phyloP scores from a whole-genome alignment of 2,329 filamentous ascomycete species.

The Neopestalotiopsis sp. region DNA sequence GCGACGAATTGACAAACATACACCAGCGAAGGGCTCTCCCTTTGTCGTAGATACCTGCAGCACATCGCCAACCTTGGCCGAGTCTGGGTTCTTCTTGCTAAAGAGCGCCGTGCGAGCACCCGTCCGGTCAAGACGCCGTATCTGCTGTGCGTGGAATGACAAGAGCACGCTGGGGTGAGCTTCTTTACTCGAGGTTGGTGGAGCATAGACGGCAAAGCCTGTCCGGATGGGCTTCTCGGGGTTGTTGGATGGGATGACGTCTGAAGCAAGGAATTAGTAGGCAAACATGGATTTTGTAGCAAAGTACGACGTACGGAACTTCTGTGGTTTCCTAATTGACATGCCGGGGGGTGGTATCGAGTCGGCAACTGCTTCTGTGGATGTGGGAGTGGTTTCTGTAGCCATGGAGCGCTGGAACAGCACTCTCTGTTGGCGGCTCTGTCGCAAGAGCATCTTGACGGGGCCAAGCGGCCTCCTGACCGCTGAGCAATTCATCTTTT shows the following conservation, averaged over 20 bases:
- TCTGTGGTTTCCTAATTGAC: slow-evolving; percentile 15
- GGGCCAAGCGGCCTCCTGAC: slow-evolving; percentile 72
- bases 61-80: slow-evolving; percentile 85
- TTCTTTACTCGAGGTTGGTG: slow-evolving; percentile 59
- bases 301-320: slow-evolving; percentile 28
- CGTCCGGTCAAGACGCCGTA: slow-evolving; percentile 80
- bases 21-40: slow-evolving; percentile 88
- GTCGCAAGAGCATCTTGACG: slow-evolving; percentile 69
- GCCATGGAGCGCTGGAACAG: slow-evolving; percentile 53
- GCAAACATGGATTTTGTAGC: slow-evolving; percentile 26
- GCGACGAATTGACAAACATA: slow-evolving; percentile 84
- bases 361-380: slow-evolving; percentile 19
- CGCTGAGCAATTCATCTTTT: slow-evolving; percentile 65
- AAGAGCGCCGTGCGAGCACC: slow-evolving; percentile 85
- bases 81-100: slow-evolving; percentile 75
- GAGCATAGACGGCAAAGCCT: slow-evolving; percentile 61
- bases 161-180: slow-evolving; percentile 71
- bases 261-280: slow-evolving; percentile 24
- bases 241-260: slow-evolving; percentile 36
- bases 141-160: slow-evolving; percentile 70
- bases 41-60: slow-evolving; percentile 82
- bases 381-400: slow-evolving; percentile 39
- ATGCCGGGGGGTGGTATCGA: slow-evolving; percentile 21
- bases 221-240: slow-evolving; percentile 39
- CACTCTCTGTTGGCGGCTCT: slow-evolving; percentile 56